A percentile compares a stretch with the other conserved stretches of the same genome.
Conservation (phyloP, 2,329 filamentous ascomycete genomes). For the Botrytis tulipae region DNA sequence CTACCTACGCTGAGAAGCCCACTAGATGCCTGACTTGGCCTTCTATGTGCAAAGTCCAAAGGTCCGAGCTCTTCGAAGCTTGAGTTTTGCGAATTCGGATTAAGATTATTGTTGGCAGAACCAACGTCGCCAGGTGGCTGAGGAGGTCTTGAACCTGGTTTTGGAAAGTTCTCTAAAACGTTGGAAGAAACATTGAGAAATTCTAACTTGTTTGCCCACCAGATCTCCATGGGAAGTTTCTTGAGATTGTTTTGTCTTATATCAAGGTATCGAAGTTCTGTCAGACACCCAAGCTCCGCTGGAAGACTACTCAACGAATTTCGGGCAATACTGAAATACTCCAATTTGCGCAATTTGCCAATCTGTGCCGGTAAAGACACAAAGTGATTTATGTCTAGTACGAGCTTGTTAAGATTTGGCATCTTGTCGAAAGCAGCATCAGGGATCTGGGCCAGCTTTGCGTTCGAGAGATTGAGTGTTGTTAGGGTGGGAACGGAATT, state of each 20-base stretch:
- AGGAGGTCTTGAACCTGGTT: slow-evolving; percentile 70
- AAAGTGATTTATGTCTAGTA: slow-evolving; percentile 94
- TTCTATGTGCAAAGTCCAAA: slow-evolving; percentile 60
- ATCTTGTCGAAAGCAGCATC: slow-evolving; percentile 87
- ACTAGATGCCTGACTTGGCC: slow-evolving; percentile 82
- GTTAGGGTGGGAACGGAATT: slow-evolving; percentile 77
- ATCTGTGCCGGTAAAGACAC: slow-evolving; percentile 84
- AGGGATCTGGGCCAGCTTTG: slow-evolving; percentile 82
- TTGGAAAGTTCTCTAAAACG: slow-evolving; percentile 85
- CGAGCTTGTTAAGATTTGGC: slow-evolving; percentile 80
- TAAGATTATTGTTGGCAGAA: slow-evolving; percentile 25
- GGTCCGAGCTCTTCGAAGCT: slow-evolving; percentile 77
- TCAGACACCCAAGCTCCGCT: slow-evolving; percentile 81
- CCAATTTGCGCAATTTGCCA: slow-evolving; percentile 76
- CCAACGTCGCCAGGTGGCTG: slow-evolving; percentile 55
- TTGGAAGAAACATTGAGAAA: slow-evolving; percentile 95
- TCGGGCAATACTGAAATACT: slow-evolving; percentile 83
- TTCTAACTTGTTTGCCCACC: slow-evolving; percentile 89
- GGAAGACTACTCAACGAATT: slow-evolving; percentile 85
- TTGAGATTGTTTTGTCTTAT: slow-evolving; percentile 91
- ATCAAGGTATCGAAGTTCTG: slow-evolving; percentile 81
- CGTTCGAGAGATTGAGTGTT: slow-evolving; percentile 83
- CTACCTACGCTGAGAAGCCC: slow-evolving; percentile 73
- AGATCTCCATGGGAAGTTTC: slow-evolving; percentile 87
- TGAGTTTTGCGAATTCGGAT: slow-evolving; percentile 55